Evolutionary conservation across 768 basidiomycete species (phyloP).

Genomic region (Favolaschia claudopus): DNA sequence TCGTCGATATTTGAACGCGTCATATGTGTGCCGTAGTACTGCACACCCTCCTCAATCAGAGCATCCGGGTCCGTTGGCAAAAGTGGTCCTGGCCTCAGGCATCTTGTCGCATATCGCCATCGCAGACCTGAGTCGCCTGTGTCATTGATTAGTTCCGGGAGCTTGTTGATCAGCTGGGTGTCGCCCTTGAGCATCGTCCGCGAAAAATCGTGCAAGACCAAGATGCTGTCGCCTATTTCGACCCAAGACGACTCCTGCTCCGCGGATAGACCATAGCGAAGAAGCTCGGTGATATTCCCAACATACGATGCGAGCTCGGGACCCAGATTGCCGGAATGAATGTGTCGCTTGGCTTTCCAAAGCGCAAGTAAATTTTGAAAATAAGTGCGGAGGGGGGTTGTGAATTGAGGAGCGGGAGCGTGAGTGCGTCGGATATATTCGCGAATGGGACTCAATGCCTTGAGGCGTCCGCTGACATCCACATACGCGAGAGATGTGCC

Average conservation of each 20-base stretch:
- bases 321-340: neutral
- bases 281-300: conserved; percentile 4
- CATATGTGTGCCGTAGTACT: neutral
- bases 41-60: neutral
- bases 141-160: neutral
- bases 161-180: neutral
- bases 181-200: neutral
- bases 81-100: neutral
- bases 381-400: neutral
- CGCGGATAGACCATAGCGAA: neutral
- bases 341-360: neutral
- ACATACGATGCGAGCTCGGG: neutral
- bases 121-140: neutral
- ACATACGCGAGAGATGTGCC: neutral
- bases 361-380: neutral
- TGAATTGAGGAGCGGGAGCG: too few species aligned
- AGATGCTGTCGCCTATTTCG: neutral
- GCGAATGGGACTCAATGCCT: neutral
- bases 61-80: neutral
- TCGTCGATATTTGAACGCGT: neutral
- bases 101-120: neutral
- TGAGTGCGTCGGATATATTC: neutral
- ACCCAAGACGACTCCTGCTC: neutral
- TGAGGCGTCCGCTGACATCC: neutral
- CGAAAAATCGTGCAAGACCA: neutral